Percentiles rank a stretch among this genome's conserved stretches.
Evolutionary conservation across 352 stramenopile genomes (phyloP).

Genomic region (Phytophthora citrophthora): DNA sequence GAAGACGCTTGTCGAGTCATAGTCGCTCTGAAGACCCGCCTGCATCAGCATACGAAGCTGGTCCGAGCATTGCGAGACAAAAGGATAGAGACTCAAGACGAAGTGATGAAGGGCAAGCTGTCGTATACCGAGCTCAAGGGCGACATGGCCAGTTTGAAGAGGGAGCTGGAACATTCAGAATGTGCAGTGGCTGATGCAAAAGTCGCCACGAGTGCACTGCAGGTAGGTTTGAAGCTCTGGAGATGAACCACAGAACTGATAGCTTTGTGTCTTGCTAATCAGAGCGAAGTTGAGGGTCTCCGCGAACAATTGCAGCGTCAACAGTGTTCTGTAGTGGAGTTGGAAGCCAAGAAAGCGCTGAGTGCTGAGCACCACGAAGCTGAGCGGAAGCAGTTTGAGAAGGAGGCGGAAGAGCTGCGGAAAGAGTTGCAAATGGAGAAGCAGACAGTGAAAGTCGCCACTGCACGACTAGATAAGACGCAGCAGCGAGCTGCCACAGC

Average conservation of each 20-base stretch:
- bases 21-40: constrained; percentile 42
- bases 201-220: constrained; percentile 5
- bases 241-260: background rate
- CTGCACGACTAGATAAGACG: constrained; percentile 10
- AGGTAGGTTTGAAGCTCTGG: constrained; percentile 22
- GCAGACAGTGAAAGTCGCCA: constrained; percentile 5
- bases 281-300: constrained; percentile 26
- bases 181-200: constrained; percentile 19
- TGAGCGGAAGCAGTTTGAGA: constrained; percentile 38
- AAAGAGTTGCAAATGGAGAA: constrained; percentile 21
- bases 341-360: constrained; percentile 30
- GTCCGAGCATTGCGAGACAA: constrained; percentile 21
- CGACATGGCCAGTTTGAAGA: constrained; percentile 35
- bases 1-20: constrained; percentile 54
- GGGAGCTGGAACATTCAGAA: constrained; percentile 29
- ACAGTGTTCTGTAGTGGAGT: constrained; percentile 30
- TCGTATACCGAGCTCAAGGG: constrained; percentile 34
- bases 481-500: constrained; percentile 1
- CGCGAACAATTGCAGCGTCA: constrained; percentile 27
- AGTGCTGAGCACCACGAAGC: constrained; percentile 30
- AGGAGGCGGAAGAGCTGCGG: constrained; percentile 25
- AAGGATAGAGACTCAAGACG: constrained; percentile 16
- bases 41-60: constrained; percentile 31
- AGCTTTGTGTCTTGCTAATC: background rate
- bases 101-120: constrained; percentile 36